Base-by-base conservation (phyloP, 805 yeast genomes). In the Saccharomycopsis synnaedendra region DNA sequence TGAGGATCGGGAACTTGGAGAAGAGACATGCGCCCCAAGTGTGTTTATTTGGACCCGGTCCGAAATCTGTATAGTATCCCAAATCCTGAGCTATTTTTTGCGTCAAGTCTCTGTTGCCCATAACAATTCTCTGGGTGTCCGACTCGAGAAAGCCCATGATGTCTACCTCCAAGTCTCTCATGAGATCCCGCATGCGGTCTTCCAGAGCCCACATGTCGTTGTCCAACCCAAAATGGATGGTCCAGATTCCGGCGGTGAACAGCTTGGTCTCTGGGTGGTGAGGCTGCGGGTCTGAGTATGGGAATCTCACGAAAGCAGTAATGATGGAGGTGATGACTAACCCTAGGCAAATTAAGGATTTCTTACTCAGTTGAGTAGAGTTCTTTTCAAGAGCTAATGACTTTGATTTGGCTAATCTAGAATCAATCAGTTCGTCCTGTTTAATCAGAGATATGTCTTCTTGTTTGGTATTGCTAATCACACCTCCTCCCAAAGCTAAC, bases 171-270 rank as follows among this genome's bases (percentile, higher is more conserved):
- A 94, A 80, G 57, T 90, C 97, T 51, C 67, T 70, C 51, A 93
- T 78, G 44, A 90, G 74, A 55, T 83, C 82, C 50, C 82, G 70
- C 96, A 93, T 90, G 55, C 97, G 76, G 40, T 77, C 80, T 65
- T 93, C 97, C 54, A 88, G 78, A 0, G 95, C 90, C 98, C 98
- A 93, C 93, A 93, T 83, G 61, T 88, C 96, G 63, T 93, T 93
- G 63, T 93, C 98, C 44, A 93, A 72, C 29, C 97, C 98, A 61
- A 93, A 93, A 67, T 93, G 98, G 54, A 93, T 82, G 28, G 97
- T 90, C 98, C 98, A 93, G 52, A 93, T 89, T 62, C 97, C 98
- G 3, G 97, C 89, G 1, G 96, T 88, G 57, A 93, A 75, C 4
- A 85, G 62, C 55, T 80, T 75, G 3, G 85, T 72, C 5, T 72